Evolutionary conservation across 257 asterid species (phyloP).

Genomic region (Thymus mandschuricus): DNA sequence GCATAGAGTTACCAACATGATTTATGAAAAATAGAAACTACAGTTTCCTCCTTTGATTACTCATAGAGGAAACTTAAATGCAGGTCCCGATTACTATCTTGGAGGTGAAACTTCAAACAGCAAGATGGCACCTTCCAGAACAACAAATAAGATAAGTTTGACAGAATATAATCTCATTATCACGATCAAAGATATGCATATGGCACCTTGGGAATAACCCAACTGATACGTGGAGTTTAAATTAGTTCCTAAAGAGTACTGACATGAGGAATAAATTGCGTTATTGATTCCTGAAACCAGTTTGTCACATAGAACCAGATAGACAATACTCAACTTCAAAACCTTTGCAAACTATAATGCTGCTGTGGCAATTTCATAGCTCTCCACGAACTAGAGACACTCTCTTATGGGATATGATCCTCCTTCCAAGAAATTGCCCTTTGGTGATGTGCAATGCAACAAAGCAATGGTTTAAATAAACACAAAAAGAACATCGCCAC

Average conservation of each 20-base stretch:
- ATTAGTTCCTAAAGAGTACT: background rate
- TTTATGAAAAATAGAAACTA: conserved; percentile 33
- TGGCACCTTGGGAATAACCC: background rate
- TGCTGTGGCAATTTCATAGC: conserved; percentile 1
- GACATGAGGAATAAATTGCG: background rate
- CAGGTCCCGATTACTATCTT: conserved; percentile 45
- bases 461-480: background rate
- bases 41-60: conserved; percentile 40
- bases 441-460: conserved; percentile 21
- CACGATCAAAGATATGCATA: conserved; percentile 15
- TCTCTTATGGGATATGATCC: background rate
- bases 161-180: conserved; percentile 30
- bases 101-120: conserved; percentile 42
- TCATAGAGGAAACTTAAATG: conserved; percentile 45
- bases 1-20: conserved; percentile 27
- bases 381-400: background rate
- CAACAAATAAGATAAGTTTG: conserved; percentile 32
- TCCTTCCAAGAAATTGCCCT: background rate
- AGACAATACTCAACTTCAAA: background rate
- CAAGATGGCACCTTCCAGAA: conserved; percentile 46
- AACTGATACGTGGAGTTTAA: background rate
- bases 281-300: conserved; percentile 16
- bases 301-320: background rate
- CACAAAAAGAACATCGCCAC: background rate
- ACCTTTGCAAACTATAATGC: background rate